Evolutionary conservation across 805 yeast species (phyloP), one percentile per base, ranked within the genome.

Genomic region (Wickerhamiella allomyrinae): DNA sequence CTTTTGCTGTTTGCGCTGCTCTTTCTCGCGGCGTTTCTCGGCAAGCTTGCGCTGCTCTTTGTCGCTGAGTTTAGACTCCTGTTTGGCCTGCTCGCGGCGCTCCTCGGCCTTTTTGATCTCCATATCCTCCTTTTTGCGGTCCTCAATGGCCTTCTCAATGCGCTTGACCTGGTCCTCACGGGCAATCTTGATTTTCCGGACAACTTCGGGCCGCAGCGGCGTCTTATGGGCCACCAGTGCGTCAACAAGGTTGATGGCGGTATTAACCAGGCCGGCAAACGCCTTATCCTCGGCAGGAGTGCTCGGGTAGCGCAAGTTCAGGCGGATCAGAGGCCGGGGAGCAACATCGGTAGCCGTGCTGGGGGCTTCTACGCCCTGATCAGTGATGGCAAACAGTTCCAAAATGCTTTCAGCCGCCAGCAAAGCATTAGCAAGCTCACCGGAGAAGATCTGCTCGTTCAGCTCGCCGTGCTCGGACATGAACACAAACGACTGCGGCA

Each of bases 401-500:
- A 91, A 63, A 46, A 74, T 62, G 5, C 65, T 55, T 21, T 64
- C 66, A 22, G 71, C 55, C 36, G 63, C 65, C 24, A 66, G 66
- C 22, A 65, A 61, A 41, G 78, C 57, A 37, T 69, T 68, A n/a
- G 57, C 66, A 14, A 66, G 50, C 46, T 70, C 72, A 21, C 66
- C 63, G 41, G 76, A 69, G 50, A 71, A 68, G 41, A 82, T 63
- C 44, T 73, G 65, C 5, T 76, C 84, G 50, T 79, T 85, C 65
- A 83, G 69, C 59, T 89, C 97, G 47, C 77, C 70, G 44, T 75
- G 75, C 68, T 91, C 99, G 52, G 81, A 69, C 97, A 91, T 87
- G 64, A 74, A 84, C 21, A 84, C 94, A 56, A 71, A 82, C 49
- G 80, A 75, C 36, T 63, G 53, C 27, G 95, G 94, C 52, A 89